Evolutionary conservation across 2,329 filamentous ascomycete species (phyloP).

Genomic region (Tolypocladium album): DNA sequence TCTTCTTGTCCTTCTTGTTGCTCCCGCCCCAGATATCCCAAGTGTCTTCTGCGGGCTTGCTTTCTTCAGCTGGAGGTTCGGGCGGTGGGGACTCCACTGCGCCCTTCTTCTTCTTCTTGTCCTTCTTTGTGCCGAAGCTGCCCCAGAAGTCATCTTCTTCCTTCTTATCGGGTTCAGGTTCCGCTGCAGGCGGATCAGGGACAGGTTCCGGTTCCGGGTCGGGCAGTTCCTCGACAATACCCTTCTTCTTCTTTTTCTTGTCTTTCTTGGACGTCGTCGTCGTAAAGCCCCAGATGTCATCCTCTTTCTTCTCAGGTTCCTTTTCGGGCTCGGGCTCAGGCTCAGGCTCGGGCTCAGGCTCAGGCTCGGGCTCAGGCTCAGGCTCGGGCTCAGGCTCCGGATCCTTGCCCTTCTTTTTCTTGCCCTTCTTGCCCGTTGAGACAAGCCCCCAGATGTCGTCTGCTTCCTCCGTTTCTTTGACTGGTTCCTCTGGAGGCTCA

Average conservation of each 20-base stretch:
- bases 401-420: slow-evolving; percentile 11
- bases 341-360: slow-evolving; percentile 4
- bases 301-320: slow-evolving; percentile 11
- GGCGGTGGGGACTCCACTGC: slow-evolving; percentile 8
- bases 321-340: slow-evolving; percentile 13
- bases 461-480: slow-evolving; percentile 8
- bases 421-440: slow-evolving; percentile 8
- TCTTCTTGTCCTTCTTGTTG: slow-evolving; percentile 9
- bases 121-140: slow-evolving; percentile 14
- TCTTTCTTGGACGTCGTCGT: slow-evolving; percentile 15
- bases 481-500: slow-evolving; percentile 2
- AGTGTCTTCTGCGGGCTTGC: neutral
- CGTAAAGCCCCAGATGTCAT: slow-evolving; percentile 15
- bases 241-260: slow-evolving; percentile 16
- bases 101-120: slow-evolving; percentile 17
- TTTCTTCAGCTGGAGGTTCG: neutral
- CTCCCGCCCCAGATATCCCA: slow-evolving; percentile 1
- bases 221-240: slow-evolving; percentile 9
- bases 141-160: slow-evolving; percentile 19
- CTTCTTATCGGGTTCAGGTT: slow-evolving; percentile 16
- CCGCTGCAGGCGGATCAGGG: slow-evolving; percentile 6
- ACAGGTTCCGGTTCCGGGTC: slow-evolving; percentile 3
- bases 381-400: neutral
- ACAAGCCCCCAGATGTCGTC: slow-evolving; percentile 16
- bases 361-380: neutral